Conservation (phyloP, 2,329 filamentous ascomycete species). For the Pseudogymnoascus sp. region DNA sequence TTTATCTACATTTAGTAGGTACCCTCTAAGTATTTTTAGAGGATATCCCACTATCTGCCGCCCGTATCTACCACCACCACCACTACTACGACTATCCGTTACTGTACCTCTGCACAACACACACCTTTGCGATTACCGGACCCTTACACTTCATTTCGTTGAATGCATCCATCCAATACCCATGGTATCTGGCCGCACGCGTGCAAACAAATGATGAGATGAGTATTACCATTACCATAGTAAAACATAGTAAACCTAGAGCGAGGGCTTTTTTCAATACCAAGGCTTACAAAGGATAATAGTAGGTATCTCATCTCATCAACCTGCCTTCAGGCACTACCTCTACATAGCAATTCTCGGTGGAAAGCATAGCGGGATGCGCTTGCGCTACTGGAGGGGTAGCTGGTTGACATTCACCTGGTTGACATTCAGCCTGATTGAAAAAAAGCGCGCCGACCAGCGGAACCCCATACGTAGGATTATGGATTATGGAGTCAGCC, state of each 20-base stretch:
- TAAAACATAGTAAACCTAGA: neutral
- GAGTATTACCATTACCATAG: neutral
- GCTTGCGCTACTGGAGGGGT: neutral
- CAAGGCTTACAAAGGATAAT: neutral
- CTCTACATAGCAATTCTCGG: neutral
- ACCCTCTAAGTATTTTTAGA: neutral
- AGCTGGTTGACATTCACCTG: neutral
- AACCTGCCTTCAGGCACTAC: neutral
- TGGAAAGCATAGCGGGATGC: constrained; percentile 1
- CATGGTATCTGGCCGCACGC: neutral
- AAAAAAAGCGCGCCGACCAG: neutral
- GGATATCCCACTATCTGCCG: neutral
- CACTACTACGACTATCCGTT: too few species aligned
- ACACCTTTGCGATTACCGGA: neutral
- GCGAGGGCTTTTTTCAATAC: neutral
- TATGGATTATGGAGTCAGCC: neutral
- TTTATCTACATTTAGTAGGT: neutral
- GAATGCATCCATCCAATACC: constrained; percentile 1
- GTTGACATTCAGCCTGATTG: neutral
- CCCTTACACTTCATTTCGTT: neutral
- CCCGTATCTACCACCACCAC: neutral
- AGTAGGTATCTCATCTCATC: neutral
- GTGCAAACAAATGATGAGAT: neutral
- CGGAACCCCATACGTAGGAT: neutral
- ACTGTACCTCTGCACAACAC: neutral